These are phyloP conservation scores for Adansonia gregorii DNA, from an alignment of 441 rosid genomes.

Conservation along the genomic window DNA sequence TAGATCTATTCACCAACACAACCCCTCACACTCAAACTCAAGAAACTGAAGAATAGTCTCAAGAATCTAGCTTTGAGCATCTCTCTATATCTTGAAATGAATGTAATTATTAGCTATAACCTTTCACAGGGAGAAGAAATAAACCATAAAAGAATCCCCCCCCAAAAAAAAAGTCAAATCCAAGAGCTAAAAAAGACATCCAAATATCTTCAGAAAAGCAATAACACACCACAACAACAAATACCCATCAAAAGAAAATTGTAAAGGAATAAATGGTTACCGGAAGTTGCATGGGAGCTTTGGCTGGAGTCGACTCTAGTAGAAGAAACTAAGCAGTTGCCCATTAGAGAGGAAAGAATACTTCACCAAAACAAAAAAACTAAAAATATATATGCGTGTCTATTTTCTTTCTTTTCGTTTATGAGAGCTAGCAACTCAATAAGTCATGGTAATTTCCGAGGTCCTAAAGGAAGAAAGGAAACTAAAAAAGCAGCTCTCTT, in stretches of 20 bases:
- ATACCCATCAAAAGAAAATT: not conserved
- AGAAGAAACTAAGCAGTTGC: conserved; percentile 76
- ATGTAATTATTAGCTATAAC: not conserved
- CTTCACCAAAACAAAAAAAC: not conserved
- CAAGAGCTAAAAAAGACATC: conserved; percentile 3
- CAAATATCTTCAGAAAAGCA: conserved; percentile 20
- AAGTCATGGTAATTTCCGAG: not conserved
- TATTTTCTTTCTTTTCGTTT: not conserved
- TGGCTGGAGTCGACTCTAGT: conserved; percentile 65
- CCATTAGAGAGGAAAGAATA: conserved; percentile 45
- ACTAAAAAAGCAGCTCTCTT: not conserved
- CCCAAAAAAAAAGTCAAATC: not conserved
- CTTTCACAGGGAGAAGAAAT: not conserved
- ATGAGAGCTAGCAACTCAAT: not conserved
- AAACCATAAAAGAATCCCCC: not conserved
- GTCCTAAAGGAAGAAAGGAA: not conserved
- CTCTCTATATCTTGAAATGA: not conserved
- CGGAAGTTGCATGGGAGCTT: conserved; percentile 56
- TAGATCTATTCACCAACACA: conserved; percentile 21
- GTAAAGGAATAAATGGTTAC: conserved; percentile 37
- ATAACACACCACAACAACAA: conserved; percentile 10
- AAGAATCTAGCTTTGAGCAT: conserved; percentile 19
- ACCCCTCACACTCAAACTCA: conserved; percentile 18
- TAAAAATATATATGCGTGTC: not conserved
- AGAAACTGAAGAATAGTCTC: conserved; percentile 6